Percentiles rank a stretch among this genome's conserved stretches.
These are phyloP conservation scores for Globisporangium carolinianum DNA, from an alignment of 352 stramenopile species.

Conservation along the genomic window DNA sequence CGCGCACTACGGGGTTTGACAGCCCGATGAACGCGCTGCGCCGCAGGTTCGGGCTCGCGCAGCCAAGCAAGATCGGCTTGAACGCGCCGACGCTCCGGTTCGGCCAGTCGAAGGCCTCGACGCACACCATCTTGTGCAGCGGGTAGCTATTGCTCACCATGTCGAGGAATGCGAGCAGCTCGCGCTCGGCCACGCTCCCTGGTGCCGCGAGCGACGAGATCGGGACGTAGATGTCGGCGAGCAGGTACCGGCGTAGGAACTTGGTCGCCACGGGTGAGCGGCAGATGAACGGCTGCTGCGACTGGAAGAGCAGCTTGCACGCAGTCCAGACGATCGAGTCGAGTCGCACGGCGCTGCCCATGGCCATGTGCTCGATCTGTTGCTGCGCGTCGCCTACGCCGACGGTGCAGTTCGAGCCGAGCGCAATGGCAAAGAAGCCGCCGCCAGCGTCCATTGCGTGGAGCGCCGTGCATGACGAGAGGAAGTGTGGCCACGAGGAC, in stretches of 20 bases:
- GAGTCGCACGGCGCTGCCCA: conserved; percentile 15
- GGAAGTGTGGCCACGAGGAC: conserved; percentile 18
- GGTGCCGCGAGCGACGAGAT: conserved; percentile 6
- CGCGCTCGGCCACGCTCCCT: conserved; percentile 12
- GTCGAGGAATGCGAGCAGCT: conserved; percentile 19
- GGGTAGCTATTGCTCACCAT: conserved; percentile 18
- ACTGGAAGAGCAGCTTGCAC: conserved; percentile 16
- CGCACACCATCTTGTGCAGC: conserved; percentile 16
- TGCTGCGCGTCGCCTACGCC: conserved; percentile 1
- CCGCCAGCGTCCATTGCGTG: conserved; percentile 11
- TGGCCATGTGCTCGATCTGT: conserved; percentile 10
- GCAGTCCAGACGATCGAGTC: conserved; percentile 23
- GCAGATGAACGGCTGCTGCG: conserved; percentile 21
- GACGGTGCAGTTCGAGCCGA: conserved; percentile 15
- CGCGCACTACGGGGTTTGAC: conserved; percentile 11
- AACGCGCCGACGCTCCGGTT: conserved; percentile 8
- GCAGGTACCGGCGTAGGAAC: conserved; percentile 14
- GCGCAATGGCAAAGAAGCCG: conserved; percentile 18
- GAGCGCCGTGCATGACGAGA: conserved; percentile 12
- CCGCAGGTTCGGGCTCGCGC: conserved; percentile 18
- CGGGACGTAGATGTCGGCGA: conserved; percentile 3
- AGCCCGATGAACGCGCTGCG: conserved; percentile 15
- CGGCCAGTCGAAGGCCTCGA: conserved; percentile 17
- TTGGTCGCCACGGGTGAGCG: conserved; percentile 16
- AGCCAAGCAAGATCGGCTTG: conserved; percentile 14